Conservation (phyloP, 306 rosid species). For the Acacia confusa region DNA sequence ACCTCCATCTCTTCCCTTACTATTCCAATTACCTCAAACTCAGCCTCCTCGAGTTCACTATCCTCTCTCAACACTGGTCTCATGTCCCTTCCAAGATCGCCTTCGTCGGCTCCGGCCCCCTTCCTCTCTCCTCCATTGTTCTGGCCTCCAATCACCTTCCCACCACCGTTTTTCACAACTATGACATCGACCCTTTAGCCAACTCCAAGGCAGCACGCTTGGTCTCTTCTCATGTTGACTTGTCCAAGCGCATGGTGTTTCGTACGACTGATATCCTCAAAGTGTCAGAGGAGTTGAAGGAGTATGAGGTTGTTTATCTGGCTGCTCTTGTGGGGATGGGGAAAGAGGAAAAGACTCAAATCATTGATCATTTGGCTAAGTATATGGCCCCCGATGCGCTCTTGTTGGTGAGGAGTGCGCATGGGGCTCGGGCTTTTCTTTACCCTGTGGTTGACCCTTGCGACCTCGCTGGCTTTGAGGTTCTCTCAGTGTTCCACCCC, state of each 20-base stretch:
- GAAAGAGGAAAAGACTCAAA: constrained; percentile 51
- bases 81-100: constrained; percentile 50
- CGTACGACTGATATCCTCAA: constrained; percentile 66
- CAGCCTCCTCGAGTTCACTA: constrained; percentile 62
- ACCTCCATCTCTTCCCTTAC: constrained; percentile 74
- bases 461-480: constrained; percentile 71
- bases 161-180: constrained; percentile 65
- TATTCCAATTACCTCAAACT: constrained; percentile 80
- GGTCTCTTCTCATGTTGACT: constrained; percentile 55
- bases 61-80: constrained; percentile 53
- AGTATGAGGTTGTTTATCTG: constrained; percentile 71
- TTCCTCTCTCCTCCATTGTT: constrained; percentile 80
- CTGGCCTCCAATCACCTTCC: constrained; percentile 71
- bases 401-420: constrained; percentile 84
- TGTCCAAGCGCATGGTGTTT: constrained; percentile 65
- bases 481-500: constrained; percentile 78
- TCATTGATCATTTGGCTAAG: constrained; percentile 60
- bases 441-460: constrained; percentile 77
- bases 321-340: constrained; percentile 94
- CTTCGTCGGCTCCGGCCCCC: constrained; percentile 91
- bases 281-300: constrained; percentile 45
- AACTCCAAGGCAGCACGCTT: constrained; percentile 59
- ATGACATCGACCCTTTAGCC: constrained; percentile 66
- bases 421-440: constrained; percentile 85
- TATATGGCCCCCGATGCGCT: constrained; percentile 71